phyloP scores from a whole-genome alignment of 1,284 basidiomycete species.

The Rhodotorula mucilaginosa region DNA sequence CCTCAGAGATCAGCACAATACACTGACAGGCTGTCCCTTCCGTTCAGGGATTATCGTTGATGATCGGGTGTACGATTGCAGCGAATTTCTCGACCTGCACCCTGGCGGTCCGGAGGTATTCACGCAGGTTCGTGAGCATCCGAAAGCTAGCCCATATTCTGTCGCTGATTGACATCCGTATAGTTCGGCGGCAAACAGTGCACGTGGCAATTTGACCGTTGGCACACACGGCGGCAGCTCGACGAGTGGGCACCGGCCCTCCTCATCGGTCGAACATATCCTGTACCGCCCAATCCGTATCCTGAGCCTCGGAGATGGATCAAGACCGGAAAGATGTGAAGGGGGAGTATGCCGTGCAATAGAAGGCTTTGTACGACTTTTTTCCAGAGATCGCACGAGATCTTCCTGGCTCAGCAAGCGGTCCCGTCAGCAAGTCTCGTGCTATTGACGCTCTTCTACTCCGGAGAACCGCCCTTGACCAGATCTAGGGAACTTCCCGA shows the following conservation, averaged over 20 bases:
- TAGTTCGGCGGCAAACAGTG: conserved; percentile 10
- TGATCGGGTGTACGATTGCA: conserved; percentile 15
- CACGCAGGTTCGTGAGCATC: neutral
- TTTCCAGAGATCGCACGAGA: too few relatives aligned
- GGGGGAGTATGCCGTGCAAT: neutral
- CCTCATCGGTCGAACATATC: conserved; percentile 14
- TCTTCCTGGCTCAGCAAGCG: too few relatives aligned
- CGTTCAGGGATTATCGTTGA: conserved; percentile 17
- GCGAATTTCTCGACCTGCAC: conserved; percentile 14
- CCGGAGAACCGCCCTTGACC: too few relatives aligned
- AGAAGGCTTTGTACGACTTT: too few relatives aligned
- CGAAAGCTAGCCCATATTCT: neutral
- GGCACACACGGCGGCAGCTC: conserved; percentile 14
- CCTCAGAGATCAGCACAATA: too few relatives aligned
- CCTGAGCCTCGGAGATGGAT: neutral
- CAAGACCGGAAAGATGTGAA: neutral
- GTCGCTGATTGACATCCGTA: too few relatives aligned
- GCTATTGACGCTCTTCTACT: too few relatives aligned
- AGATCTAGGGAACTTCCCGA: too few relatives aligned
- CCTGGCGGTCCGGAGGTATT: conserved; percentile 18
- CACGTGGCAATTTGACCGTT: conserved; percentile 14
- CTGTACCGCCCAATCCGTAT: conserved; percentile 8
- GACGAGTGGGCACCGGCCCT: conserved; percentile 7
- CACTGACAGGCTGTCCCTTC: neutral
- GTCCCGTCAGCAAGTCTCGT: too few relatives aligned